Evolutionary conservation across 805 yeast genomes (phyloP), one percentile per base, ranked within the genome.

Genomic region (Wickerhamiella galacta): DNA sequence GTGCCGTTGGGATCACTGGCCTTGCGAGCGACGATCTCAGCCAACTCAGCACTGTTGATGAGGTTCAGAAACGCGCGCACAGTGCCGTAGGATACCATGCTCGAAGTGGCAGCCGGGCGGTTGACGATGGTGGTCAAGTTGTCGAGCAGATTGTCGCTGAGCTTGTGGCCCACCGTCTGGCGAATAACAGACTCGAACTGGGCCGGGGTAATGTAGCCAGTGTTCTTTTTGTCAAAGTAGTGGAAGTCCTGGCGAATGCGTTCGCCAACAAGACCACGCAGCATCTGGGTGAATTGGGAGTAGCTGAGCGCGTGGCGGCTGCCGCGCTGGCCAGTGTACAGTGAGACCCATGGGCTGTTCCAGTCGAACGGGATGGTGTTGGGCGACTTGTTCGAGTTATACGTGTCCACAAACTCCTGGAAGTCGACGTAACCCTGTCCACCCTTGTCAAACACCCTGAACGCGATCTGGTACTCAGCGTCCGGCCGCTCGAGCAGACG

Each of bases 381-480:
- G 14, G 43, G 35, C 17, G 58, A 47, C 36, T 49, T 51, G 49
- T 57, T 42, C 28, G 39, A 42, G 45, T 53, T 48, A 52, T 58
- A 60, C 30, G 40, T 47, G 31, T 52, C 46, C 23, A 58, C 60
- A 39, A 60, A 60, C 40, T 58, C 53, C 33, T 44, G 45, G 41
- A 56, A 59, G 45, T 58, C 51, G 31, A 60, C 61, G 28, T 41
- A 44, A 29, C 63, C 63, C 20, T 43, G 42, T 18, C 60, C 58
- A 18, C 45, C 46, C 30, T 45, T 41, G 44, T 63, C 68, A 30
- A 64, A 57, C 16, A 65, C 52, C 30, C 66, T 59, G 41, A 56
- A 57, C n/a, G 68, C 62, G 37, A 60, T 64, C 43, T 60, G 61
- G 54, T 63, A 55, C 49, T 68, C 72, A 37, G 72, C 73, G 23